These are phyloP conservation scores for Tubosaeta brunneosetosa DNA, from an alignment of 768 basidiomycete genomes.

Conservation along the genomic window DNA sequence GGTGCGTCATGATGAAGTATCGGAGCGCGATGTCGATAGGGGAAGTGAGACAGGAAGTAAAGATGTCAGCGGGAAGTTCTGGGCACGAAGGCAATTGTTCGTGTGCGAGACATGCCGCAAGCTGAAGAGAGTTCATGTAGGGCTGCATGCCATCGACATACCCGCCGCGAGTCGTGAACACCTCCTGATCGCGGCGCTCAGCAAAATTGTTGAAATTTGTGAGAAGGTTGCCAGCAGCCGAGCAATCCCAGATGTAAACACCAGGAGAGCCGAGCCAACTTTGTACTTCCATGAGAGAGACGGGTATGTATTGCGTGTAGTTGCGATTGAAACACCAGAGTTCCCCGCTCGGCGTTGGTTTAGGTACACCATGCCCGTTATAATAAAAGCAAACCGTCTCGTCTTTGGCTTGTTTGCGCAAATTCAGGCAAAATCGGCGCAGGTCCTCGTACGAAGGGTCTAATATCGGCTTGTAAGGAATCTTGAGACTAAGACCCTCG, in stretches of 20 bases:
- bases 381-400: conserved; percentile 96
- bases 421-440: conserved; percentile 74
- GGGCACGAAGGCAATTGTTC: conserved; percentile 93
- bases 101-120: conserved; percentile 89
- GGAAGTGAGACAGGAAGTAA: conserved; percentile 95
- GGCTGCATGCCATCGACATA: conserved; percentile 59
- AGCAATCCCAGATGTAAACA: conserved; percentile 99
- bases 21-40: conserved; percentile 97
- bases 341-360: conserved; percentile 92
- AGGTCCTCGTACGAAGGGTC: conserved; percentile 95
- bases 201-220: conserved; percentile 84
- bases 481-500: conserved; percentile 90
- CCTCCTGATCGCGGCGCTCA: conserved; percentile 67
- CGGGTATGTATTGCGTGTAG: conserved; percentile 98
- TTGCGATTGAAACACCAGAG: conserved; percentile 98
- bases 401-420: conserved; percentile 86
- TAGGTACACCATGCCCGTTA: conserved; percentile 97
- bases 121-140: conserved; percentile 84
- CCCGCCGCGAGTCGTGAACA: conserved; percentile 52
- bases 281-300: conserved; percentile 91
- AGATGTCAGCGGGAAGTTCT: conserved; percentile 94
- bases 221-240: conserved; percentile 91
- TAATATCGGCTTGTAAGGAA: conserved; percentile 89
- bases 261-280: conserved; percentile 91
- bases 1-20: conserved; percentile 88